Evolutionary conservation across 768 basidiomycete genomes (phyloP).

Genomic region (Pleurotus tuber-regium): DNA sequence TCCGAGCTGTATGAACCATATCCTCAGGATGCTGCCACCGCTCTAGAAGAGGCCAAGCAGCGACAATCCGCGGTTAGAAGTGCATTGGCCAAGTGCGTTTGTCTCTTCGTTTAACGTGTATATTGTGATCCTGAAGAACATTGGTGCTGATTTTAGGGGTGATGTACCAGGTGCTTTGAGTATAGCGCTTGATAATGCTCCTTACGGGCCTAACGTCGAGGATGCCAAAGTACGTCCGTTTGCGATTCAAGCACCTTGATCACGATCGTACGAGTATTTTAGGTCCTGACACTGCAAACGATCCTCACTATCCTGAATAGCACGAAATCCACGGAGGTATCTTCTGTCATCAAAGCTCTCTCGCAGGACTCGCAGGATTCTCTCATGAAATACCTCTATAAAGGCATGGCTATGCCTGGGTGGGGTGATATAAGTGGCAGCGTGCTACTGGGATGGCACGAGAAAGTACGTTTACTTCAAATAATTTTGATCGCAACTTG

Average conservation of each 20-base stretch:
- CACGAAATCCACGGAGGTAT: conserved; percentile 87
- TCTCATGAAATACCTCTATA: conserved; percentile 98
- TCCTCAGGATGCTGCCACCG: conserved; percentile 71
- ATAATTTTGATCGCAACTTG: background rate
- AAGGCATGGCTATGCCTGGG: conserved; percentile 80
- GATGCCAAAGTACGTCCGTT: conserved; percentile 78
- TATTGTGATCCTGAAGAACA: too few relatives aligned
- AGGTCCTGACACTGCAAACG: conserved; percentile 79
- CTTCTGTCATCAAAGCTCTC: conserved; percentile 67
- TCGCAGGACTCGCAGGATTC: conserved; percentile 80
- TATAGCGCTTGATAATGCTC: conserved; percentile 70
- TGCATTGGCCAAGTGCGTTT: conserved; percentile 67
- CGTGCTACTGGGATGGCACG: conserved; percentile 86
- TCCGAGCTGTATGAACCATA: conserved; percentile 87
- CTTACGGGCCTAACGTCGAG: conserved; percentile 85
- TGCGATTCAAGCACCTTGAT: background rate
- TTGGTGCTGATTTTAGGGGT: conserved; percentile 43
- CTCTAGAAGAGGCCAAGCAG: conserved; percentile 73
- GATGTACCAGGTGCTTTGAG: conserved; percentile 75
- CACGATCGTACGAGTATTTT: conserved; percentile 10
- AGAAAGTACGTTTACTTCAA: conserved; percentile 68
- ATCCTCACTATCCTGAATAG: conserved; percentile 91
- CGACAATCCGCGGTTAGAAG: conserved; percentile 71
- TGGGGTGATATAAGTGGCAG: conserved; percentile 61
- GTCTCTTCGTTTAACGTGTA: background rate